A percentile compares a stretch with the other conserved stretches of the same genome.
Evolutionary conservation across 2,329 filamentous ascomycete genomes (phyloP).

Genomic region (Dothiorella sarmentorum): DNA sequence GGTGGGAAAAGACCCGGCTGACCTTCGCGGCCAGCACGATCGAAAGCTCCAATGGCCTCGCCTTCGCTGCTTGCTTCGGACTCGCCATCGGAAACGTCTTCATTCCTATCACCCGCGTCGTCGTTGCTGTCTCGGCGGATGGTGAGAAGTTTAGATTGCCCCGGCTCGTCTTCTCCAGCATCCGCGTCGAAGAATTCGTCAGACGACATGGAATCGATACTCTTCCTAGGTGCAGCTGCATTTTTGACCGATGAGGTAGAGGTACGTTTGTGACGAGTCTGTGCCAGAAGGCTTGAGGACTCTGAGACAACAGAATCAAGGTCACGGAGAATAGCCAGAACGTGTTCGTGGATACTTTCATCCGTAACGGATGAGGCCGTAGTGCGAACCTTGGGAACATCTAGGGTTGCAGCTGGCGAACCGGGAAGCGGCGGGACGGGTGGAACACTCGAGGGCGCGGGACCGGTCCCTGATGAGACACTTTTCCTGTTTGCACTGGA

Average conservation of each 20-base stretch:
- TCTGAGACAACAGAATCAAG: constrained; percentile 79
- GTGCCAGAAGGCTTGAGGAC: constrained; percentile 72
- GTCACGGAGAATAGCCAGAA: constrained; percentile 77
- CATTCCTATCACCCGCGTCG: constrained; percentile 53
- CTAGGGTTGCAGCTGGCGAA: constrained; percentile 26
- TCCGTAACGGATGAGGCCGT: background rate
- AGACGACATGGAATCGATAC: constrained; percentile 75
- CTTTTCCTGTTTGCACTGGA: constrained; percentile 55
- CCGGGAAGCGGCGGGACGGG: constrained; percentile 36
- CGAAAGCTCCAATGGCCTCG: constrained; percentile 45
- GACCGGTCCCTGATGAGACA: constrained; percentile 53
- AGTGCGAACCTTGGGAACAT: constrained; percentile 33
- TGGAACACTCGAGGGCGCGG: constrained; percentile 37
- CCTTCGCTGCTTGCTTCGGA: constrained; percentile 63
- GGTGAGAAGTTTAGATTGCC: constrained; percentile 64
- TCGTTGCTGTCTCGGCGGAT: constrained; percentile 70
- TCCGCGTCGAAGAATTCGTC: constrained; percentile 96
- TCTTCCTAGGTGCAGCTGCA: constrained; percentile 51
- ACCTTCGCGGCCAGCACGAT: constrained; percentile 32
- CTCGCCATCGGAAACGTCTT: constrained; percentile 49
- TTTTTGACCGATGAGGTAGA: constrained; percentile 50
- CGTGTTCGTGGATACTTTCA: constrained; percentile 74
- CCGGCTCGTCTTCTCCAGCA: constrained; percentile 44
- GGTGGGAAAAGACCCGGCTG: constrained; percentile 62
- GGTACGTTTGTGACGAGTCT: constrained; percentile 73